phyloP scores from a whole-genome alignment of 352 stramenopile species.

The Globisporangium paroecandrum region DNA sequence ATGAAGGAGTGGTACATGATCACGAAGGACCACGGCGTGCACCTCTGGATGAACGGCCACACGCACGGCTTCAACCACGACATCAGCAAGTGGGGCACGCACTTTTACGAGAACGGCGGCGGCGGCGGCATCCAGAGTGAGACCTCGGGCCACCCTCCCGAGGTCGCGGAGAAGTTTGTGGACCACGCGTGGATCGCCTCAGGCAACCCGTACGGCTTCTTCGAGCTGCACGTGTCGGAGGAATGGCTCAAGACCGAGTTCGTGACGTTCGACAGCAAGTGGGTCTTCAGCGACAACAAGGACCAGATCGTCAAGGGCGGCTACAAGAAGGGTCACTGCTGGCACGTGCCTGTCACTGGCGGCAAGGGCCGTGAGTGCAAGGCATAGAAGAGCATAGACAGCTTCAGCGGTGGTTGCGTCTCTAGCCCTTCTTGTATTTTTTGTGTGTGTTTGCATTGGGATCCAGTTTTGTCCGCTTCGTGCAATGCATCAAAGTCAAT shows the following conservation, averaged over 20 bases:
- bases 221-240: constrained; percentile 81
- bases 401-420: too few species aligned
- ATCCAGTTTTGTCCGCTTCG: not conserved
- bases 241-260: constrained; percentile 85
- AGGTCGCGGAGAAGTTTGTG: constrained; percentile 74
- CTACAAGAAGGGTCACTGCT: constrained; percentile 82
- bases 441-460: not conserved
- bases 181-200: constrained; percentile 77
- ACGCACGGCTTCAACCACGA: constrained; percentile 87
- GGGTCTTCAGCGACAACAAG: constrained; percentile 77
- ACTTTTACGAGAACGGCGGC: constrained; percentile 88
- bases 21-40: constrained; percentile 66
- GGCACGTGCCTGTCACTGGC: constrained; percentile 74
- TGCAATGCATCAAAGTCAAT: not conserved
- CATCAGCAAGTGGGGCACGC: constrained; percentile 77
- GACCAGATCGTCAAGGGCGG: constrained; percentile 74
- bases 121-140: constrained; percentile 83
- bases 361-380: constrained; percentile 63
- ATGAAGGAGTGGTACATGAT: constrained; percentile 88
- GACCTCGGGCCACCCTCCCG: constrained; percentile 69
- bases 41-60: constrained; percentile 72
- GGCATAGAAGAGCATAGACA: not conserved
- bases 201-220: constrained; percentile 83
- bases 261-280: constrained; percentile 76
- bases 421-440: not conserved